These are phyloP conservation scores for Aureobasidium sp. DNA, from an alignment of 2,329 filamentous ascomycete genomes.

Conservation along the genomic window DNA sequence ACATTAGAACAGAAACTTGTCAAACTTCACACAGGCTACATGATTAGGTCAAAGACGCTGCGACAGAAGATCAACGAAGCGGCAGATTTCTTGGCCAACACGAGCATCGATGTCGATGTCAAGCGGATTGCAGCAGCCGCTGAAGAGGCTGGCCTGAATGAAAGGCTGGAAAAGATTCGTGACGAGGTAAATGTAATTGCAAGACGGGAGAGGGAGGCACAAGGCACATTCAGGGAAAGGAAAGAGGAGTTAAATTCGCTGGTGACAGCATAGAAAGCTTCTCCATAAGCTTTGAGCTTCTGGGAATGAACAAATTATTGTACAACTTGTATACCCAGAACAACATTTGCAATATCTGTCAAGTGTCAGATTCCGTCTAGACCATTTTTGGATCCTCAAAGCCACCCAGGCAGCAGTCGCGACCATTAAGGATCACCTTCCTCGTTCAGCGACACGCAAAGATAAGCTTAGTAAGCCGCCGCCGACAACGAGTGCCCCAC, in stretches of 20 bases:
- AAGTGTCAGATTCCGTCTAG: neutral
- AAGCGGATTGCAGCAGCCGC: slow-evolving; percentile 81
- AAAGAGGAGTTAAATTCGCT: slow-evolving; percentile 82
- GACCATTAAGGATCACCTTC: neutral
- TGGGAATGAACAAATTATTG: neutral
- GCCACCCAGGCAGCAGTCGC: too few relatives aligned
- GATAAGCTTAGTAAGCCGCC: neutral
- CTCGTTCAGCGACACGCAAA: too few relatives aligned
- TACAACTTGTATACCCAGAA: neutral
- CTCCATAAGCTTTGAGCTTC: neutral
- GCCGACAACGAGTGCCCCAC: neutral
- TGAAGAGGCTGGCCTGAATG: slow-evolving; percentile 79
- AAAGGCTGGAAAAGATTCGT: slow-evolving; percentile 77
- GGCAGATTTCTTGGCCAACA: slow-evolving; percentile 77
- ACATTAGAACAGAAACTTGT: slow-evolving; percentile 95
- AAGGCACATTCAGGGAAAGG: slow-evolving; percentile 81
- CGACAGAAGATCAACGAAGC: slow-evolving; percentile 83
- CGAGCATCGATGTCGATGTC: slow-evolving; percentile 74
- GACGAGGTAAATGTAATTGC: slow-evolving; percentile 88
- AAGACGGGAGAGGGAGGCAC: slow-evolving; percentile 87
- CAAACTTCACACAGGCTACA: slow-evolving; percentile 89
- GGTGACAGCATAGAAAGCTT: slow-evolving; percentile 16
- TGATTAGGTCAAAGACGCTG: slow-evolving; percentile 84
- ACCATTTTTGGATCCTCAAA: too few relatives aligned
- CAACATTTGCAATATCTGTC: neutral